Conservation (phyloP, 345 rosid species). For the Hibiscus mutabilis region DNA sequence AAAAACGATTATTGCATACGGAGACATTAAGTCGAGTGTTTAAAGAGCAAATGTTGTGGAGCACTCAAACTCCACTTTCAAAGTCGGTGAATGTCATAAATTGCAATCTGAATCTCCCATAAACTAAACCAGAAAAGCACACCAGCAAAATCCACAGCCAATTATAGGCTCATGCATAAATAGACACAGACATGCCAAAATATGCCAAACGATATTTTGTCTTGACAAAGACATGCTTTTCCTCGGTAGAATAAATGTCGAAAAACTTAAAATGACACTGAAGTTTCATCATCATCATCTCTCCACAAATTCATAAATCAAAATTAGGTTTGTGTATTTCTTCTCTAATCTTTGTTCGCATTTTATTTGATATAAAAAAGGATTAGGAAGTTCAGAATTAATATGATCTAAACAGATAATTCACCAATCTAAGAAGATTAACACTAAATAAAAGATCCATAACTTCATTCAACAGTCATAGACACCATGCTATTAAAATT, state of each 20-base stretch:
- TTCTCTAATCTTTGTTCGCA: not conserved
- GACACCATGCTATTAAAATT: not conserved
- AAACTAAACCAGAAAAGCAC: not conserved
- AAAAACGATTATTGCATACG: too few species aligned
- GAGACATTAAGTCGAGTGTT: too few species aligned
- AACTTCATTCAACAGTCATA: not conserved
- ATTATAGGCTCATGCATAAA: too few species aligned
- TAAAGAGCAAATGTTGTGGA: too few species aligned
- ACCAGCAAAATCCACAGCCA: not conserved
- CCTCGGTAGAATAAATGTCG: not conserved
- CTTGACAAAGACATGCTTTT: not conserved
- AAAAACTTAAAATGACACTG: not conserved
- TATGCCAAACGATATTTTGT: not conserved
- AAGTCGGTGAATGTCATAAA: not conserved
- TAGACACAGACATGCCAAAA: not conserved
- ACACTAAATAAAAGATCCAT: not conserved
- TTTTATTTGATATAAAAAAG: too few species aligned
- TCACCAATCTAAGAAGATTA: not conserved
- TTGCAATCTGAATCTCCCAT: not conserved
- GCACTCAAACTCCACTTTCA: too few species aligned
- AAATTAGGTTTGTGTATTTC: not conserved
- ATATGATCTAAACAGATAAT: not conserved
- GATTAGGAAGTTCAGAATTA: not conserved
- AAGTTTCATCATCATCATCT: too few species aligned
- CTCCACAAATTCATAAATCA: not conserved